Evolutionary conservation across 2,329 filamentous ascomycete species (phyloP).

Genomic region (Fusarium nygamai): DNA sequence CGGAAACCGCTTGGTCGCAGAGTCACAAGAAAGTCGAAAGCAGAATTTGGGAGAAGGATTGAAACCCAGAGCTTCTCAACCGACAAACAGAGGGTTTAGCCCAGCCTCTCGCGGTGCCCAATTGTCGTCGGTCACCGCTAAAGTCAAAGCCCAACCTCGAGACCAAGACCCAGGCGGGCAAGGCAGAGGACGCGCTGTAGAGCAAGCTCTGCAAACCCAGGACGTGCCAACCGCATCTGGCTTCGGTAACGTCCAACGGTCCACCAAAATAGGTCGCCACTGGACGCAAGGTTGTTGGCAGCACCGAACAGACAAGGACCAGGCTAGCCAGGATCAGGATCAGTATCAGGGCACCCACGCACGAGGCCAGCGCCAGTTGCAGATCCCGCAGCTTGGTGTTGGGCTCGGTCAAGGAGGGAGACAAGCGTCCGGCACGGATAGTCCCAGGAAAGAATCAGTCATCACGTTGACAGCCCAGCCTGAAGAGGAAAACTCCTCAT

Average conservation of each 20-base stretch:
- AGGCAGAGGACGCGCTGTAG: constrained; percentile 17
- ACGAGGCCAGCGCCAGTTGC: constrained; percentile 38
- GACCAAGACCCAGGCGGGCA: constrained; percentile 21
- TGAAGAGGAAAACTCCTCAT: constrained; percentile 15
- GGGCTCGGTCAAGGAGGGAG: constrained; percentile 42
- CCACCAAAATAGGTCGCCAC: constrained; percentile 39
- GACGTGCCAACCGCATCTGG: constrained; percentile 38
- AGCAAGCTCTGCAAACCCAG: constrained; percentile 25
- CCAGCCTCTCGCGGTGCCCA: constrained; percentile 30
- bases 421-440: constrained; percentile 30
- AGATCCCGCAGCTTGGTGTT: constrained; percentile 41
- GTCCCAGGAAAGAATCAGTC: constrained; percentile 22
- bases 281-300: constrained; percentile 33
- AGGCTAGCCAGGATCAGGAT: constrained; percentile 28
- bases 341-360: constrained; percentile 40
- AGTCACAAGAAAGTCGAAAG: constrained; percentile 26
- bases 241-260: constrained; percentile 39
- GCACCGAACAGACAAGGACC: constrained; percentile 28
- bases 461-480: constrained; percentile 7
- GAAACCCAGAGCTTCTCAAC: constrained; percentile 1
- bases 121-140: constrained; percentile 39
- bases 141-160: constrained; percentile 33
- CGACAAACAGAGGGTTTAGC: constrained; percentile 8
- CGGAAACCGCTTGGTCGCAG: constrained; percentile 29
- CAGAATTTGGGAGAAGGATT: background rate